Percentiles rank a stretch among this genome's conserved stretches.
phyloP scores from a whole-genome alignment of 441 rosid genomes.

The Syzygium malaccense region DNA sequence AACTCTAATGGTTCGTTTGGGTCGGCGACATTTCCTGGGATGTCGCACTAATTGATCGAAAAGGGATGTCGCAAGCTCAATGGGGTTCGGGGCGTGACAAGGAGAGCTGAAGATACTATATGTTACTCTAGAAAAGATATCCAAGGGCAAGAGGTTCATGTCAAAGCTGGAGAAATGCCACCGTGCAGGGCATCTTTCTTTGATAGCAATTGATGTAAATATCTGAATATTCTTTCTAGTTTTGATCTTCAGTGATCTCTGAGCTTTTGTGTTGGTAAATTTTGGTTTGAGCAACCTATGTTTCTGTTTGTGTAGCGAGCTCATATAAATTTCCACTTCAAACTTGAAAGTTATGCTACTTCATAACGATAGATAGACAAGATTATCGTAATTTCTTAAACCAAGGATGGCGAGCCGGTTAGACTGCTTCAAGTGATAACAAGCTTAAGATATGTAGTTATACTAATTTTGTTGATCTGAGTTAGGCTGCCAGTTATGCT shows the following conservation, averaged over 20 bases:
- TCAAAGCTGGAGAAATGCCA: conserved; percentile 97
- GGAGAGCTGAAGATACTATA: conserved; percentile 72
- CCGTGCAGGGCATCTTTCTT: conserved; percentile 64
- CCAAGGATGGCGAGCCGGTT: not conserved
- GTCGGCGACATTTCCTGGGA: too few species aligned
- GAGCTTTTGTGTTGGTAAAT: not conserved
- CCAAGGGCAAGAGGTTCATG: conserved; percentile 98
- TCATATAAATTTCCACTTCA: not conserved
- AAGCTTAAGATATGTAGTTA: not conserved
- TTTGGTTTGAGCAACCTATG: not conserved
- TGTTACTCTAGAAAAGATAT: conserved; percentile 94
- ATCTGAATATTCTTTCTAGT: not conserved
- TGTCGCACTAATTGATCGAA: too few species aligned
- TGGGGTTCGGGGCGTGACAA: too few species aligned
- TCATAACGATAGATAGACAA: not conserved
- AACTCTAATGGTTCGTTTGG: too few species aligned
- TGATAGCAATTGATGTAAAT: conserved; percentile 89
- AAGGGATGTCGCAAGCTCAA: too few species aligned
- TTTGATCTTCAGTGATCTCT: not conserved
- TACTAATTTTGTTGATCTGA: not conserved
- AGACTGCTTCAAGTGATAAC: not conserved
- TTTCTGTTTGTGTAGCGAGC: not conserved
- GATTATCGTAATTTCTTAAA: not conserved
- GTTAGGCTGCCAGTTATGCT: not conserved
- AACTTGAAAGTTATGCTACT: not conserved